phyloP scores from a whole-genome alignment of 768 basidiomycete species.

The Suillus variegatus region DNA sequence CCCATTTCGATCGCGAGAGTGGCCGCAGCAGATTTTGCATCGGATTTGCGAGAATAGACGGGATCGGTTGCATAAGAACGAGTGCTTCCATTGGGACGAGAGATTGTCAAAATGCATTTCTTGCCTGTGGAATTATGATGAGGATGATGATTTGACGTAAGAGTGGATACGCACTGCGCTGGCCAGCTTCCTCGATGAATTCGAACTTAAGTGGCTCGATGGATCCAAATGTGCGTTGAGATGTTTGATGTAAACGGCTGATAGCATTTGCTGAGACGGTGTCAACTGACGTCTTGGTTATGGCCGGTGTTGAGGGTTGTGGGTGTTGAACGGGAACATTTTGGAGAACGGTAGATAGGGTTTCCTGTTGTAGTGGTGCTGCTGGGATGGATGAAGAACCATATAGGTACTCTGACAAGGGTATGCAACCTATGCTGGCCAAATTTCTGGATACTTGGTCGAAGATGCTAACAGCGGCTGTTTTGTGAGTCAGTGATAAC shows the following conservation, averaged over 20 bases:
- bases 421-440: conserved; percentile 28
- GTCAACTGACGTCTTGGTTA: conserved; percentile 4
- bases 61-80: conserved; percentile 57
- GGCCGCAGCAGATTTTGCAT: conserved; percentile 57
- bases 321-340: conserved; percentile 7
- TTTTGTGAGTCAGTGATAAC: not conserved
- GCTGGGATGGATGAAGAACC: not conserved
- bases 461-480: conserved; percentile 11
- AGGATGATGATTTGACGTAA: not conserved
- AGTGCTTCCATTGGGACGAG: conserved; percentile 49
- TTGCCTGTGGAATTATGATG: conserved; percentile 39
- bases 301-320: conserved; percentile 10
- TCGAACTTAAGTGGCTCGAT: conserved; percentile 47
- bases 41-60: conserved; percentile 43
- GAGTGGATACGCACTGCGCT: conserved; percentile 33
- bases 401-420: conserved; percentile 29
- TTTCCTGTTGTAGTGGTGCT: not conserved
- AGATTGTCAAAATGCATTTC: conserved; percentile 63
- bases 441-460: conserved; percentile 29
- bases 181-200: conserved; percentile 41
- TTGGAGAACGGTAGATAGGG: not conserved
- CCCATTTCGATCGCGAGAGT: conserved; percentile 58
- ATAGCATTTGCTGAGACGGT: conserved; percentile 25
- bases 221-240: conserved; percentile 43
- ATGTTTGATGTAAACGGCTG: conserved; percentile 42